A percentile compares a stretch with the other conserved stretches of the same genome.
These are phyloP conservation scores for Lepidium aucheri DNA, from an alignment of 345 rosid species.

Conservation along the genomic window DNA sequence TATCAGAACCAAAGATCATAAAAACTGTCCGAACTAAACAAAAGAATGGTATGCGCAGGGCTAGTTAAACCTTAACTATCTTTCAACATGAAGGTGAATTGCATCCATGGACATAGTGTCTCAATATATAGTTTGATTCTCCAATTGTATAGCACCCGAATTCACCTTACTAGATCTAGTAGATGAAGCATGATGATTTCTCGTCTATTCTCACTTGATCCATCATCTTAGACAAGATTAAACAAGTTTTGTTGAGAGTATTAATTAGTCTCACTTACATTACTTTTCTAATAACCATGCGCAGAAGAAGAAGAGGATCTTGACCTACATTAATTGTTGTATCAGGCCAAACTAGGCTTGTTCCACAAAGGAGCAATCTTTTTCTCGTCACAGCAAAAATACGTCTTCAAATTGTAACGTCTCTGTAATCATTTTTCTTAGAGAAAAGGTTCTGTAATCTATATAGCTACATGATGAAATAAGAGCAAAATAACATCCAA, in stretches of 20 bases:
- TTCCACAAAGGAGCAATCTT: conserved; percentile 4
- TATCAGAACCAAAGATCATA: too few relatives aligned
- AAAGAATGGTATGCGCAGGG: too few relatives aligned
- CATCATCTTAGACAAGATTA: background rate
- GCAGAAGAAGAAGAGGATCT: conserved; percentile 77
- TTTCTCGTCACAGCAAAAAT: background rate
- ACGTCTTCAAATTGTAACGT: background rate
- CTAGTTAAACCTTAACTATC: too few relatives aligned
- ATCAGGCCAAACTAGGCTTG: conserved; percentile 46
- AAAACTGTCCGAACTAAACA: too few relatives aligned
- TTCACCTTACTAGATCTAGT: background rate
- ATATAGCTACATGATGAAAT: background rate
- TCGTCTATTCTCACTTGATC: background rate
- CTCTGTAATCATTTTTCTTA: background rate
- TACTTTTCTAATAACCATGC: conserved; percentile 33
- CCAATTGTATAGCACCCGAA: background rate
- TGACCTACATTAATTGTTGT: conserved; percentile 81
- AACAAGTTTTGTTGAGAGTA: background rate
- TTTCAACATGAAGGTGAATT: too few relatives aligned
- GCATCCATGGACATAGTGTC: too few relatives aligned
- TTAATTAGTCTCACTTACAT: conserved; percentile 18
- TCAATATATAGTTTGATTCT: background rate
- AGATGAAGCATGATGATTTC: background rate
- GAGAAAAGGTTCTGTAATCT: background rate
- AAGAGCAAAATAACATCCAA: background rate